phyloP scores from a whole-genome alignment of 192 early-diverging fungal species.

The Jimgerdemannia lactiflua region DNA sequence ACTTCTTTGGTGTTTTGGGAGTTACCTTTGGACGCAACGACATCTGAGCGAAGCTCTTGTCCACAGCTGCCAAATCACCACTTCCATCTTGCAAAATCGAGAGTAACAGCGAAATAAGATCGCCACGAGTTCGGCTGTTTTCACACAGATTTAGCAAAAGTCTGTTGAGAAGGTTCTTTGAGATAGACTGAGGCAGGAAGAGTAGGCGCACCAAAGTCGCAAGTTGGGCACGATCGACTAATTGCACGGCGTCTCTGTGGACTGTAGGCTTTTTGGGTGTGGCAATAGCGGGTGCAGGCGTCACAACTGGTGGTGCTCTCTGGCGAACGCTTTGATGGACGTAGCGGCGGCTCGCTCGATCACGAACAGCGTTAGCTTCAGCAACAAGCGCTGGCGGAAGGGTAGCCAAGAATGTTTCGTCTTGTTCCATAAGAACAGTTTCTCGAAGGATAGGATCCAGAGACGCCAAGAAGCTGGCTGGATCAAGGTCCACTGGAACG shows the following conservation, averaged over 20 bases:
- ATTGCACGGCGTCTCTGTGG: constrained; percentile 67
- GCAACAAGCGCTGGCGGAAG: constrained; percentile 40
- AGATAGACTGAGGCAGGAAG: constrained; percentile 82
- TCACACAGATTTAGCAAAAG: constrained; percentile 84
- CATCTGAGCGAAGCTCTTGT: constrained; percentile 74
- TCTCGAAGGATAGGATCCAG: constrained; percentile 54
- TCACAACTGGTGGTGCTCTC: constrained; percentile 24
- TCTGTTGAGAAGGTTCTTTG: constrained; percentile 59
- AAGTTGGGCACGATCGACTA: constrained; percentile 80
- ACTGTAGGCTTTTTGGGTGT: constrained; percentile 32
- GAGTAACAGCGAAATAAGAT: constrained; percentile 84
- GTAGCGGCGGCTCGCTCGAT: constrained; percentile 17
- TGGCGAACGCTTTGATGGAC: constrained; percentile 19
- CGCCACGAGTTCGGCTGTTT: constrained; percentile 80
- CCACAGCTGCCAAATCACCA: constrained; percentile 69
- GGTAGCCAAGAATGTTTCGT: constrained; percentile 34
- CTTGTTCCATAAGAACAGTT: constrained; percentile 49
- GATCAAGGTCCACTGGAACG: constrained; percentile 40
- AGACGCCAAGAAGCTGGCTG: constrained; percentile 51
- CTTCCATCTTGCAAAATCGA: constrained; percentile 83
- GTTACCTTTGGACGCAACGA: constrained; percentile 49
- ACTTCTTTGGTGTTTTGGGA: constrained; percentile 18
- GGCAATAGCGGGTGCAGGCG: not conserved
- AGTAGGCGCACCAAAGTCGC: constrained; percentile 83
- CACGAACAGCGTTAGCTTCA: constrained; percentile 50